phyloP scores from a whole-genome alignment of 2,329 filamentous ascomycete species.

The Paraphaeosphaeria minitans region DNA sequence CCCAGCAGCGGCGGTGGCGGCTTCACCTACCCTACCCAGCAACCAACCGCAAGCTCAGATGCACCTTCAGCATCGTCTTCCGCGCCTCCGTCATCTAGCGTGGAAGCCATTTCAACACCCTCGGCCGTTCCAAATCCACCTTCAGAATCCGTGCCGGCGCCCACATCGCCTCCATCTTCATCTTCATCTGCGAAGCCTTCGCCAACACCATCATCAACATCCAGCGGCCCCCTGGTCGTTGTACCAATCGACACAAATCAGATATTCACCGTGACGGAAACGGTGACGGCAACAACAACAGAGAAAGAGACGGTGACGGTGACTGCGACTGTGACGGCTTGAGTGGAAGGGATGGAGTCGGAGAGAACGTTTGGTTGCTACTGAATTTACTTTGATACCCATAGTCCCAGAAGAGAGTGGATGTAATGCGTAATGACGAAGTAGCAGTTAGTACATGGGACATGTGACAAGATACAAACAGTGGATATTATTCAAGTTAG shows the following conservation, averaged over 20 bases:
- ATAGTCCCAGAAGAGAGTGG: neutral
- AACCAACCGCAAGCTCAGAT: slow-evolving; percentile 2
- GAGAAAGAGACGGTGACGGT: slow-evolving; percentile 38
- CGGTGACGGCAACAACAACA: slow-evolving; percentile 31
- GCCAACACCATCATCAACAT: slow-evolving; percentile 18
- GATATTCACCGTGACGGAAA: slow-evolving; percentile 42
- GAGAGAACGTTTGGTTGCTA: neutral
- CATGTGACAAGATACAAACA: too few species aligned
- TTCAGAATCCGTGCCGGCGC: slow-evolving; percentile 9
- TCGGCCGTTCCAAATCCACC: neutral
- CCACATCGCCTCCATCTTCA: slow-evolving; percentile 9
- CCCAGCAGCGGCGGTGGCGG: neutral
- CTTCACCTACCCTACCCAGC: slow-evolving; percentile 8
- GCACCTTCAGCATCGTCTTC: neutral
- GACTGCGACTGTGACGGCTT: slow-evolving; percentile 32
- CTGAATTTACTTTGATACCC: neutral
- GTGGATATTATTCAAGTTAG: too few species aligned
- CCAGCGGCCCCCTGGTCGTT: slow-evolving; percentile 37
- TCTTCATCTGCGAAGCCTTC: slow-evolving; percentile 2
- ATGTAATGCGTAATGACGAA: neutral
- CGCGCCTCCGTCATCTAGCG: neutral
- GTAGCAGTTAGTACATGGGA: neutral
- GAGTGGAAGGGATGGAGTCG: neutral
- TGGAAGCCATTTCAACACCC: neutral
- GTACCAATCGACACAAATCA: slow-evolving; percentile 40